Evolutionary conservation across 2,329 filamentous ascomycete genomes (phyloP).

Genomic region (Colletotrichum higginsianum): DNA sequence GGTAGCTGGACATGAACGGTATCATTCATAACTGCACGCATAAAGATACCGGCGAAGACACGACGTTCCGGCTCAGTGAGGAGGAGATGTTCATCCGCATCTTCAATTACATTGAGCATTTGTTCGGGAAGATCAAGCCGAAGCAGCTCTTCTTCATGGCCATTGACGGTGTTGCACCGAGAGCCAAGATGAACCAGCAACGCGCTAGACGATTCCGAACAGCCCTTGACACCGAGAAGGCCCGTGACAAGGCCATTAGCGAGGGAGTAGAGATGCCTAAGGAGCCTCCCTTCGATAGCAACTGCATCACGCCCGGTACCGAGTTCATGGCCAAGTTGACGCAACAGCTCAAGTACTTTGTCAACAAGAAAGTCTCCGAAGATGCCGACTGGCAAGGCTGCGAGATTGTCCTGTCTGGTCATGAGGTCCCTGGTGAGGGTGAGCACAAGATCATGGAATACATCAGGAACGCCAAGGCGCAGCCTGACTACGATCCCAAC

Average conservation of each 20-base stretch:
- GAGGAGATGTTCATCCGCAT: conserved; percentile 99
- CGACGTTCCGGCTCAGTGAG: conserved; percentile 92
- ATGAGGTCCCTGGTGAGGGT: conserved; percentile 97
- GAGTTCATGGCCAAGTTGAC: conserved; percentile 98
- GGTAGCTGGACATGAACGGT: conserved; percentile 93
- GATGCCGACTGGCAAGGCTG: conserved; percentile 98
- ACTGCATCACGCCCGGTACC: conserved; percentile 98
- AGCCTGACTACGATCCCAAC: conserved; percentile 92
- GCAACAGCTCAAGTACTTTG: conserved; percentile 95
- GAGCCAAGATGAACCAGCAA: conserved; percentile 99
- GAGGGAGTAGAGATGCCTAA: conserved; percentile 95
- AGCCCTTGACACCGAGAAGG: conserved; percentile 89
- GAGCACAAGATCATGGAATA: conserved; percentile 99
- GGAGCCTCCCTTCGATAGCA: conserved; percentile 97
- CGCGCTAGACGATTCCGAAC: conserved; percentile 95
- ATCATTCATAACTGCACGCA: conserved; percentile 99
- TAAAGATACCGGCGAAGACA: conserved; percentile 89
- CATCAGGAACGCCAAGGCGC: conserved; percentile 96
- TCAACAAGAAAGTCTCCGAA: conserved; percentile 98
- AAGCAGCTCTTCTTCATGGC: conserved; percentile 99
- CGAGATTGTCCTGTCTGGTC: conserved; percentile 95
- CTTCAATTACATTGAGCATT: conserved; percentile 99
- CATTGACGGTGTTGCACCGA: conserved; percentile 95
- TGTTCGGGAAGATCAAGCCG: conserved; percentile 98
- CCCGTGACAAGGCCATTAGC: conserved; percentile 90